Conservation (phyloP, 2,329 filamentous ascomycete species). For the Aureobasidium sp. region DNA sequence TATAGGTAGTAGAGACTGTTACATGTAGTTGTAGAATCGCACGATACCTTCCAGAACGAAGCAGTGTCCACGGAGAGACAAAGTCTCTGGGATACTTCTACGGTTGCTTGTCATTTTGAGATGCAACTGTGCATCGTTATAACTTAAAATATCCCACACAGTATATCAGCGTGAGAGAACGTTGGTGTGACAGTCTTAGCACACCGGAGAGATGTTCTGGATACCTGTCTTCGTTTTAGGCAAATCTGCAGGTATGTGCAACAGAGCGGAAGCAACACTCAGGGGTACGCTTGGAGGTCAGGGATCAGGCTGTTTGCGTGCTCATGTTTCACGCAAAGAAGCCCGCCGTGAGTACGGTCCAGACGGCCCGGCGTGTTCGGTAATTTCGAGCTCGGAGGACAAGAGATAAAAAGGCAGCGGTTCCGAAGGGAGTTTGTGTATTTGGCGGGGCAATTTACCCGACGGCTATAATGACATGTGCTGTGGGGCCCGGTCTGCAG, state of each 20-base stretch:
- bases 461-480: constrained; percentile 11
- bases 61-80: too few relatives aligned
- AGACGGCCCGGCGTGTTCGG: not conserved
- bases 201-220: not conserved
- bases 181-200: too few relatives aligned
- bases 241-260: not conserved
- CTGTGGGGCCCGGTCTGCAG: not conserved
- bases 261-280: not conserved
- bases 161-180: too few relatives aligned
- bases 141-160: too few relatives aligned
- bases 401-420: not conserved
- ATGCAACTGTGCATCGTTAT: too few relatives aligned
- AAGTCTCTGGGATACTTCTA: too few relatives aligned
- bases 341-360: not conserved
- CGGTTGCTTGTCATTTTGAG: too few relatives aligned
- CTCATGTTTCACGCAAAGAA: not conserved
- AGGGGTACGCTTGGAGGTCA: not conserved
- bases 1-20: too few relatives aligned
- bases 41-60: too few relatives aligned
- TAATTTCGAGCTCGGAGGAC: not conserved
- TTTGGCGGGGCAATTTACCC: constrained; percentile 1
- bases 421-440: not conserved
- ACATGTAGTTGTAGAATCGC: too few relatives aligned
- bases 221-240: not conserved
- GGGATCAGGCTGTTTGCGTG: constrained; percentile 8